Evolutionary conservation across 2,329 filamentous ascomycete species (phyloP).

Genomic region (Fusarium vanettenii): DNA sequence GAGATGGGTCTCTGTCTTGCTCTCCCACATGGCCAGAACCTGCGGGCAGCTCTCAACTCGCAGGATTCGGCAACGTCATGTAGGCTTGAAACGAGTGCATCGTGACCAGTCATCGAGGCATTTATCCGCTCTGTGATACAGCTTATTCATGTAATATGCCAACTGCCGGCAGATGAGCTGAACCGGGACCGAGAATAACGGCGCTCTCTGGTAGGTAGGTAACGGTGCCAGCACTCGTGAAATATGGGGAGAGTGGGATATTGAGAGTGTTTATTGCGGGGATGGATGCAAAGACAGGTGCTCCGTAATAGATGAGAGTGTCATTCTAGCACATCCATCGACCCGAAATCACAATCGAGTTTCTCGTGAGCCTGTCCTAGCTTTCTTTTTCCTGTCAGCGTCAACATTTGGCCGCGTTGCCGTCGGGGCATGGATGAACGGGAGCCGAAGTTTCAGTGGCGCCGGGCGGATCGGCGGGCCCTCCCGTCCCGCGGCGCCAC

Average conservation of each 20-base stretch:
- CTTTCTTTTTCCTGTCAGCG: neutral
- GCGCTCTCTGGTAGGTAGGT: neutral
- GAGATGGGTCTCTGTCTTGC: neutral
- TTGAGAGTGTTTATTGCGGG: neutral
- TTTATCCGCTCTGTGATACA: neutral
- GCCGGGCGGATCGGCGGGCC: neutral
- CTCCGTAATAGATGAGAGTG: neutral
- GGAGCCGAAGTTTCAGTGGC: constrained; percentile 29
- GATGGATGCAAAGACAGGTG: neutral
- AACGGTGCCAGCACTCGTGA: neutral
- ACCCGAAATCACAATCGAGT: neutral
- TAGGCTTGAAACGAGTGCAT: constrained; percentile 5
- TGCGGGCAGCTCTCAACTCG: constrained; percentile 10
- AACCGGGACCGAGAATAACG: neutral
- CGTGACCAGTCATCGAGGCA: constrained; percentile 6
- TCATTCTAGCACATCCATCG: neutral
- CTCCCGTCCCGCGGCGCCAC: constrained; percentile 40
- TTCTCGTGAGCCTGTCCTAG: neutral
- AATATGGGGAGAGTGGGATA: neutral
- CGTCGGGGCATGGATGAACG: constrained; percentile 9
- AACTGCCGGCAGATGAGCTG: neutral
- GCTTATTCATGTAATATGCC: neutral
- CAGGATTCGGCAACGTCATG: constrained; percentile 8
- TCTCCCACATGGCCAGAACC: neutral
- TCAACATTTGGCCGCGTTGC: neutral